Conservation (phyloP, 306 rosid genomes). For the Cucurbita maxima region DNA sequence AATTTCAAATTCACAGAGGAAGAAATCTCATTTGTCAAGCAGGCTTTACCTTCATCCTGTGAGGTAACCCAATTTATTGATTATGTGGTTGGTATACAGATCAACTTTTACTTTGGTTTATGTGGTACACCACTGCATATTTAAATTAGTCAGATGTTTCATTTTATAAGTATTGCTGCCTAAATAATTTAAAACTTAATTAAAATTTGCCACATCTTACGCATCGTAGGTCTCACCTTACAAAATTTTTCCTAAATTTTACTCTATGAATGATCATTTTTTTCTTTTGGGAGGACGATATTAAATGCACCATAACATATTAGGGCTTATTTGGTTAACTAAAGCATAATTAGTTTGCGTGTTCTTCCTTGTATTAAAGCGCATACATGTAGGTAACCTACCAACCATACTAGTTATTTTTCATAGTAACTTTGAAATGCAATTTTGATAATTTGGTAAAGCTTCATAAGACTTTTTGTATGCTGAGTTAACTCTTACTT, state of each 20-base stretch:
- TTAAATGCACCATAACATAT: too few species aligned
- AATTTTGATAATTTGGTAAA: not conserved
- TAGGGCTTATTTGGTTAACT: too few species aligned
- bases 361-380: not conserved
- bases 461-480: not conserved
- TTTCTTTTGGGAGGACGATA: too few species aligned
- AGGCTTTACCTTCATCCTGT: conserved; percentile 54
- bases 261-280: too few species aligned
- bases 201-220: not conserved
- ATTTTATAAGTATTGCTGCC: not conserved
- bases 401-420: not conserved
- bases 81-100: not conserved
- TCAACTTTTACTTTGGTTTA: not conserved
- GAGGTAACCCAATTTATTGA: conserved; percentile 42
- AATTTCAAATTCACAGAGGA: conserved; percentile 72
- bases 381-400: not conserved
- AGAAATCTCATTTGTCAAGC: conserved; percentile 55
- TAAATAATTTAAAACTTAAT: not conserved
- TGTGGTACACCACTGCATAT: not conserved
- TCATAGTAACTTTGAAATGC: not conserved
- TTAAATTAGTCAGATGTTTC: not conserved
- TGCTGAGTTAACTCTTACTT: not conserved
- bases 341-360: not conserved
- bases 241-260: not conserved
- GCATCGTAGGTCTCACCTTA: not conserved